These are phyloP conservation scores for Xylariomycetidae sp. DNA, from an alignment of 2,329 filamentous ascomycete genomes.

Conservation along the genomic window DNA sequence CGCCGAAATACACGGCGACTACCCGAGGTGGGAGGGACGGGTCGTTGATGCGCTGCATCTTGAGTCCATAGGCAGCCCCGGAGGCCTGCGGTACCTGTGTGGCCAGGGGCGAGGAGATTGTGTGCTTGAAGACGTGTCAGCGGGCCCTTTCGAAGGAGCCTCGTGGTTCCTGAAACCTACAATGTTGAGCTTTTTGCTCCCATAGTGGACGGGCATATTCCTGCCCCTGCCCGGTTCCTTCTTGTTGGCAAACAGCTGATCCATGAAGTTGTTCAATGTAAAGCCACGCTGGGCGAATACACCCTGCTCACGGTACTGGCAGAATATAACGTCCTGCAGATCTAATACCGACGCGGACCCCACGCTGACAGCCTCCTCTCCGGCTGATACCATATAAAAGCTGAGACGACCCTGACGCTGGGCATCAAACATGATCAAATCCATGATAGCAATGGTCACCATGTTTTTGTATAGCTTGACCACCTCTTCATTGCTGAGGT, in stretches of 20 bases:
- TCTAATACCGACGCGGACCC: slow-evolving; percentile 78
- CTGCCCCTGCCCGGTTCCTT: slow-evolving; percentile 75
- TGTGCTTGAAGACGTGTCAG: slow-evolving; percentile 51
- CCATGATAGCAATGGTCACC: slow-evolving; percentile 75
- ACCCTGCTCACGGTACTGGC: slow-evolving; percentile 90
- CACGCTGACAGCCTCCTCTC: slow-evolving; percentile 90
- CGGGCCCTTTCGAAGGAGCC: not conserved
- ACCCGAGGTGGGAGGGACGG: slow-evolving; percentile 62
- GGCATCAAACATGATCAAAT: slow-evolving; percentile 95
- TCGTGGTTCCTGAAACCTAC: slow-evolving; percentile 45
- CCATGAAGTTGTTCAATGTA: slow-evolving; percentile 85
- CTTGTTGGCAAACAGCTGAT: slow-evolving; percentile 82
- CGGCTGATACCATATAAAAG: slow-evolving; percentile 96
- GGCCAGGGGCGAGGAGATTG: slow-evolving; percentile 77
- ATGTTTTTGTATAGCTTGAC: slow-evolving; percentile 59
- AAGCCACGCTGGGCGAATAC: slow-evolving; percentile 88
- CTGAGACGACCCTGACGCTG: slow-evolving; percentile 89
- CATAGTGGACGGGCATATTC: slow-evolving; percentile 98
- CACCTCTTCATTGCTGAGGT: slow-evolving; percentile 59
- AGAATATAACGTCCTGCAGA: slow-evolving; percentile 85
- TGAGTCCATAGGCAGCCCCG: slow-evolving; percentile 81
- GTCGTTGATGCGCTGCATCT: slow-evolving; percentile 69
- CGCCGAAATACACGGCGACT: slow-evolving; percentile 81
- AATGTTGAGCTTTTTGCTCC: slow-evolving; percentile 75
- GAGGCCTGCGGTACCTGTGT: slow-evolving; percentile 87